Base-by-base conservation (phyloP, 257 asterid species). In the Plantago major region DNA sequence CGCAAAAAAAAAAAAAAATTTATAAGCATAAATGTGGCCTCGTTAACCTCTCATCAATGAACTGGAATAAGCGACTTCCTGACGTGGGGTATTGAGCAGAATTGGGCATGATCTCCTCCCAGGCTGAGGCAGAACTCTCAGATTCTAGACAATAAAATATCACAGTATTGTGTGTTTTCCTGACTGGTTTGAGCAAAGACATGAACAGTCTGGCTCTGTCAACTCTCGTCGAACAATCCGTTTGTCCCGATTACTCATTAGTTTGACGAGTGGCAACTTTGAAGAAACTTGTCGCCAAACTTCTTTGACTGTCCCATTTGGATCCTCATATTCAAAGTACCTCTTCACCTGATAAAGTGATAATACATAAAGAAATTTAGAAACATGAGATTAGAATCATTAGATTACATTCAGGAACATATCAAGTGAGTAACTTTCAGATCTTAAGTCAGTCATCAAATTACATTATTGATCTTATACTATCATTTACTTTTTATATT, bases 181-280 rank as follows among this genome's bases (percentile, higher is more conserved):
- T 1, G 97, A 61, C 71, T 75, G 84, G 79, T 92, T 92, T 37
- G 99, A 84, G 76, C 95, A 92, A 48, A 89, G 74, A 63, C 97
- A 92, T 5, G 99, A 81, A 65, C 97, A 92, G 65, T 89, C 96
- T 9, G 89, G 89, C 38, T 82, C 86, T 3, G 65, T 48, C 67
- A 78, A 74, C 26, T 84, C 89, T 74, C 89, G 79, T 57, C 55
- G 58, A 71, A 87, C 91, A 33, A 87, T 79, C 54, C 96, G 77
- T 56, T 87, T 87, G 60, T 84, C 95, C 10, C 97, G 99, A 67
- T 89, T 89, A 58, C 73, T 84, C 96, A 92, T 92, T 28, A 92
- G 84, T 70, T 83, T 84, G 67, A 87, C 62, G n/a, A 81, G 90
- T 7, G 91, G 90, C 42, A 92, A 70, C 83, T 92, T 92, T 44